Base-by-base conservation (phyloP, 345 rosid species). In the Camelina hispida region DNA sequence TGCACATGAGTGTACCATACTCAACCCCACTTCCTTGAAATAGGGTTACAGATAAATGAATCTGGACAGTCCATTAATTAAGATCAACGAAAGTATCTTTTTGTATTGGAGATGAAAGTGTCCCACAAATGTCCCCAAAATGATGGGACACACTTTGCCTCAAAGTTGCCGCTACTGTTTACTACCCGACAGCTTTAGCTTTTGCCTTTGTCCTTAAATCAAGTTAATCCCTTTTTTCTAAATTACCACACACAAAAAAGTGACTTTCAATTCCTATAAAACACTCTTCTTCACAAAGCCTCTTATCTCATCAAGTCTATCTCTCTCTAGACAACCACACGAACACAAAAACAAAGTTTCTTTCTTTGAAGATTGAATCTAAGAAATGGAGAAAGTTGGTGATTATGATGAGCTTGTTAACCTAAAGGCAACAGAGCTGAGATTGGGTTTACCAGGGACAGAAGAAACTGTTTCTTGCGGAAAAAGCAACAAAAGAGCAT, bases 341-440 rank as follows among this genome's bases (percentile, higher is more conserved):
- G 32, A 67, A 14, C 54, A 50, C 43, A 58, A 12, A 57, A 52
- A 30, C 69, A 38, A 2, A 38, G 48, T 13, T 60, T 38, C 20
- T 66, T 51, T 66, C 73, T 40, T 55, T 55, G 20, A 73, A 78
- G 71, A 50, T 32, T 32, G 35, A 32, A 32, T 32, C 35, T 32
- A 32, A 61, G 48, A 54, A 64, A 80, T 80, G 74, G 82, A 71
- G 8, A 78, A 66, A 4, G 46, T 51, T 72, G 78, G 60, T 23
- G 78, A 16, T 61, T 83, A 59, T 73, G 94, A 85, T 67, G 81
- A 77, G 62, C 37, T 64, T 77, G 84, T 86, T 43, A 87, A 91
- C 81, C 81, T 94, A 38, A 86, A 84, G 82, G 98, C 88, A 12
- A 93, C 98, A 16, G 97, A 93, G 85, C 93, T 94, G 5, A 84